A percentile compares a stretch with the other conserved stretches of the same genome.
Conservation (phyloP, 1,284 basidiomycete genomes). For the Butyriboletus appendiculatus region DNA sequence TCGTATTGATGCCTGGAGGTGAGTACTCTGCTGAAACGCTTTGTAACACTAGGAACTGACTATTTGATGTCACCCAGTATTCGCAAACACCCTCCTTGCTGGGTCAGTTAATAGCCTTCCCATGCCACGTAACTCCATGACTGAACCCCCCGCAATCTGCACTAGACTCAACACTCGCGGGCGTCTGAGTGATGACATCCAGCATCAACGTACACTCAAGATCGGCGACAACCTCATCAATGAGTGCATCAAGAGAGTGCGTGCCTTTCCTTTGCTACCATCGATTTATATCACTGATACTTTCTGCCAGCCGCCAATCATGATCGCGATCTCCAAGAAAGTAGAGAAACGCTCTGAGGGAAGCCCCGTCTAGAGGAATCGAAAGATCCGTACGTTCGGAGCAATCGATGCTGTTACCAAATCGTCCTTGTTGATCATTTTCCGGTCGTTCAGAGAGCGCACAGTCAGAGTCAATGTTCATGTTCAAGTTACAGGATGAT, state of each 20-base stretch:
- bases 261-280: background rate
- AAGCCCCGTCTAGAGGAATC: slow-evolving; percentile 5
- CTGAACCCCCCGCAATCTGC: background rate
- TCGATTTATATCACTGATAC: background rate
- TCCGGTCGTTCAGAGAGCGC: background rate
- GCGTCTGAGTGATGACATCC: slow-evolving; percentile 12
- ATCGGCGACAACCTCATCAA: slow-evolving; percentile 13
- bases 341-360: slow-evolving; percentile 13
- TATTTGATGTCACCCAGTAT: slow-evolving; percentile 13
- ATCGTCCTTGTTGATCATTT: background rate
- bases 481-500: background rate
- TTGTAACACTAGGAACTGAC: background rate
- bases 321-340: slow-evolving; percentile 18
- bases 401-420: background rate
- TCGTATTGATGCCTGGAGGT: slow-evolving; percentile 24
- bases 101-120: slow-evolving; percentile 13
- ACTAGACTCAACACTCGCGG: slow-evolving; percentile 18
- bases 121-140: background rate
- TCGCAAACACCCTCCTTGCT: slow-evolving; percentile 19
- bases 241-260: slow-evolving; percentile 4
- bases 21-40: background rate
- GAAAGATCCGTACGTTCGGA: background rate
- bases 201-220: slow-evolving; percentile 12
- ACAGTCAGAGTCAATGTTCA: background rate
- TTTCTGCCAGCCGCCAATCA: slow-evolving; percentile 18